Evolutionary conservation across 163 green algal species (phyloP).

Genomic region (Scenedesmus sp.): DNA sequence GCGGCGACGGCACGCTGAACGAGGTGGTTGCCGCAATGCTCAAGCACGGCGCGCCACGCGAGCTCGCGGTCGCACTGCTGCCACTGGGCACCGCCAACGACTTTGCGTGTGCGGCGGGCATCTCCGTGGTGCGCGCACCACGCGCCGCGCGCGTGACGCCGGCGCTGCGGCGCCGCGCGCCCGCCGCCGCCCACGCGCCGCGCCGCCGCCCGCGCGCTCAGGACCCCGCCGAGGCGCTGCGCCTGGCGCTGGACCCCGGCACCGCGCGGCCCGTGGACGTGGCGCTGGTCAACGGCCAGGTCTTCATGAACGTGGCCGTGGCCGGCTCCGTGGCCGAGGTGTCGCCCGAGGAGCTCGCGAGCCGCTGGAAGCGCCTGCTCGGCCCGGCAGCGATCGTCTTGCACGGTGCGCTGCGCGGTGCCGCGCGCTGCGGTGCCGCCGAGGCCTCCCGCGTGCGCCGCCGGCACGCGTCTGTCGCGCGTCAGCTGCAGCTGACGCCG

Average conservation of each 20-base stretch:
- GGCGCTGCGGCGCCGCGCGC: not conserved
- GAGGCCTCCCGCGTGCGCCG: too few relatives aligned
- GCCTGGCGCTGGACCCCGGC: slow-evolving; percentile 33
- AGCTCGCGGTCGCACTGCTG: slow-evolving; percentile 48
- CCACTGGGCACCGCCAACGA: slow-evolving; percentile 60
- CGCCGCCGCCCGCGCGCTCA: not conserved
- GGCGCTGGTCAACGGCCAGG: slow-evolving; percentile 53
- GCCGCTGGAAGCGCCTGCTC: slow-evolving; percentile 51
- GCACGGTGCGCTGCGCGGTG: not conserved
- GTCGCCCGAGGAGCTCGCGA: slow-evolving; percentile 9
- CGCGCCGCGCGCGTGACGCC: not conserved
- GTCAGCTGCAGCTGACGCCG: too few relatives aligned
- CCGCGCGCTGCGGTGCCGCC: too few relatives aligned
- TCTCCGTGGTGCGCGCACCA: slow-evolving; percentile 36
- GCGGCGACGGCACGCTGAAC: slow-evolving; percentile 57
- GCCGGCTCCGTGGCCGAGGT: slow-evolving; percentile 17
- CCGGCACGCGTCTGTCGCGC: too few relatives aligned
- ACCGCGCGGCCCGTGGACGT: slow-evolving; percentile 47
- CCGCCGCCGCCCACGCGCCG: not conserved
- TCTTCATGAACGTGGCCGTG: slow-evolving; percentile 58
- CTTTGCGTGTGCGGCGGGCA: slow-evolving; percentile 53
- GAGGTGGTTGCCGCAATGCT: slow-evolving; percentile 58
- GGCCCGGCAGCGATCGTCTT: slow-evolving; percentile 35
- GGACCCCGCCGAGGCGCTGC: slow-evolving; percentile 50
- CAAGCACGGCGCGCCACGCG: slow-evolving; percentile 8